Conservation (phyloP, 1,139 yeast species). For the Geotrichum europaeum region DNA sequence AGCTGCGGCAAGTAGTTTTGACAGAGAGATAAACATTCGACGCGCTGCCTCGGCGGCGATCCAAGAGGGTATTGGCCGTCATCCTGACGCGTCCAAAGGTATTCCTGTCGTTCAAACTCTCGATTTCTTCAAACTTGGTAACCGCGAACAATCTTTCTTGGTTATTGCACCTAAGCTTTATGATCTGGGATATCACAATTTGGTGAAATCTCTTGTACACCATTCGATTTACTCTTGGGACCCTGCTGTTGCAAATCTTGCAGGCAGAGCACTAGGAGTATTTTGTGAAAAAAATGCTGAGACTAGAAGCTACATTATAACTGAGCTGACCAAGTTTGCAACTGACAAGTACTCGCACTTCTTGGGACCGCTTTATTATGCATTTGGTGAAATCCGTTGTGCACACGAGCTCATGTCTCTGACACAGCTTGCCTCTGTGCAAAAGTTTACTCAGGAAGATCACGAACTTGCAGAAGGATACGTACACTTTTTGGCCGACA, state of each 20-base stretch:
- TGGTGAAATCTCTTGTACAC: slow-evolving; percentile 11
- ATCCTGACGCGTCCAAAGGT: slow-evolving; percentile 40
- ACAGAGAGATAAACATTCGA: slow-evolving; percentile 65
- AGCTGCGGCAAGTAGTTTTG: slow-evolving; percentile 55
- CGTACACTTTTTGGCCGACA: slow-evolving; percentile 4
- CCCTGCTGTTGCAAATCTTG: slow-evolving; percentile 39
- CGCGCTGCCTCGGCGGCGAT: slow-evolving; percentile 82
- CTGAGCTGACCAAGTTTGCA: neutral
- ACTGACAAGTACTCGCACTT: neutral
- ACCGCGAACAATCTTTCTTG: slow-evolving; percentile 37
- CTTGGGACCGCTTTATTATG: slow-evolving; percentile 23
- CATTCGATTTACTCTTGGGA: slow-evolving; percentile 31
- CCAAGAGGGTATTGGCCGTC: slow-evolving; percentile 80
- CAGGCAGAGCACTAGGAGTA: slow-evolving; percentile 28
- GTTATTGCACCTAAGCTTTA: slow-evolving; percentile 35
- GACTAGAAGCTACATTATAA: neutral
- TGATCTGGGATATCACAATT: slow-evolving; percentile 31
- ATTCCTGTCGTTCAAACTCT: slow-evolving; percentile 56
- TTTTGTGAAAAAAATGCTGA: neutral
- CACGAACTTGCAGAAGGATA: slow-evolving; percentile 12
- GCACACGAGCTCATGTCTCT: neutral
- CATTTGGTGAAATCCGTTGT: slow-evolving; percentile 22
- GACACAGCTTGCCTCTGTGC: neutral
- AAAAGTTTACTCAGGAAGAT: slow-evolving; percentile 4
- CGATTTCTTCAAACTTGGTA: slow-evolving; percentile 44